phyloP scores from a whole-genome alignment of 176 grass and related monocot species.

The Pontederia crassipes region DNA sequence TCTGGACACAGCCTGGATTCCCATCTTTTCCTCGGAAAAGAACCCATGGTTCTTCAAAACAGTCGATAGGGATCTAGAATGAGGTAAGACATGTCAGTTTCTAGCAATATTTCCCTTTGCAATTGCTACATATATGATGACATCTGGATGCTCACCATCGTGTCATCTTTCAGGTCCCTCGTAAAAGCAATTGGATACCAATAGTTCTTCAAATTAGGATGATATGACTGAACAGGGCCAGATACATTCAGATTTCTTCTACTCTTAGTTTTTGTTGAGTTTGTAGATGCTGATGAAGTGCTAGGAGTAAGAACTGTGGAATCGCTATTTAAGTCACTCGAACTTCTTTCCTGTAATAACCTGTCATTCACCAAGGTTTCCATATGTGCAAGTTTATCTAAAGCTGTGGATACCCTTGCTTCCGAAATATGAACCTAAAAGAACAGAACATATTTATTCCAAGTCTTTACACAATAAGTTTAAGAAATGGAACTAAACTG shows the following conservation, averaged over 20 bases:
- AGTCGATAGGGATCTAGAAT: slow-evolving; percentile 85
- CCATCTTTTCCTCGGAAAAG: slow-evolving; percentile 89
- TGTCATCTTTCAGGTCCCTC: slow-evolving; percentile 82
- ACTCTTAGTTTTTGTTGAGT: slow-evolving; percentile 23
- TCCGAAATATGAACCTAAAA: slow-evolving; percentile 73
- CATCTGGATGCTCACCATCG: slow-evolving; percentile 42
- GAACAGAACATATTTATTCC: neutral
- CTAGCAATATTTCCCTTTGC: slow-evolving; percentile 3
- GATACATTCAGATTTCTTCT: slow-evolving; percentile 53
- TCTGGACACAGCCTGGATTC: slow-evolving; percentile 77
- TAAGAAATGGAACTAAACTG: neutral
- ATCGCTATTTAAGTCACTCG: slow-evolving; percentile 29
- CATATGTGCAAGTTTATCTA: slow-evolving; percentile 79
- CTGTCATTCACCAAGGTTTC: slow-evolving; percentile 71
- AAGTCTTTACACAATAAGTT: neutral
- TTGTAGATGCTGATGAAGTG: slow-evolving; percentile 31
- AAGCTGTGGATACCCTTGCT: slow-evolving; percentile 47
- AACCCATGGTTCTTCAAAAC: slow-evolving; percentile 94
- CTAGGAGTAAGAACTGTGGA: slow-evolving; percentile 35
- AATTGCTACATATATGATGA: neutral
- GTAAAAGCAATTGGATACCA: slow-evolving; percentile 98
- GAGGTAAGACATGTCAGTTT: neutral
- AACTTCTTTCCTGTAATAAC: slow-evolving; percentile 32
- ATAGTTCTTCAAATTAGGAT: slow-evolving; percentile 72
- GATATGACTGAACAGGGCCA: slow-evolving; percentile 70